Conservation (phyloP, 1,284 basidiomycete genomes). For the Austropuccinia psidii region DNA sequence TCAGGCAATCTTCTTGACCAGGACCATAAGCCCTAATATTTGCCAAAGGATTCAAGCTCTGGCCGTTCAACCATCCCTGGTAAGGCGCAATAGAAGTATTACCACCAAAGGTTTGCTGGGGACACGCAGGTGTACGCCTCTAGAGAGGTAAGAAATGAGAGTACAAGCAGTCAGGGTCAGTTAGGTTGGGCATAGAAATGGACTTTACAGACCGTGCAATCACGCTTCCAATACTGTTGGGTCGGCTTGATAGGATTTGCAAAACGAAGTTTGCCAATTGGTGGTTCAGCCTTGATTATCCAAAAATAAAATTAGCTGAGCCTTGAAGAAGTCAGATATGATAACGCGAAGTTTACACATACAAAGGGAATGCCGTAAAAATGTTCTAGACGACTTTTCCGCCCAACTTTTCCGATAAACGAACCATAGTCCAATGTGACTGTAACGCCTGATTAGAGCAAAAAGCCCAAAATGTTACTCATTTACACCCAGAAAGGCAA, state of each 20-base stretch:
- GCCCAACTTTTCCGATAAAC: background rate
- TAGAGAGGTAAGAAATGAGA: too few relatives aligned
- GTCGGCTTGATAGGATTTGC: background rate
- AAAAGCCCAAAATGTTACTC: too few relatives aligned
- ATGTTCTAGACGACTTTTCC: too few relatives aligned
- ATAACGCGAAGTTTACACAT: background rate
- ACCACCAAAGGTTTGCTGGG: conserved; percentile 28
- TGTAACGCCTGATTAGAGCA: too few relatives aligned
- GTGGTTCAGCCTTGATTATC: background rate
- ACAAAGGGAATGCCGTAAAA: background rate
- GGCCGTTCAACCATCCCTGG: conserved; percentile 17
- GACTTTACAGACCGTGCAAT: background rate
- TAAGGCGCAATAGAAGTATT: conserved; percentile 5
- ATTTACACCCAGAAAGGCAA: too few relatives aligned
- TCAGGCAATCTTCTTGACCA: conserved; percentile 25
- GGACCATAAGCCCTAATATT: conserved; percentile 14
- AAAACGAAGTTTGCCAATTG: background rate
- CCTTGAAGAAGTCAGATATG: too few relatives aligned
- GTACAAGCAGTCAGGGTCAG: too few relatives aligned
- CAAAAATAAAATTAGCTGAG: too few relatives aligned
- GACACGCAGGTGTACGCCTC: conserved; percentile 8
- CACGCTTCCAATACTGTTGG: background rate
- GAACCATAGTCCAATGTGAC: background rate
- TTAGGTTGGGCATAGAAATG: too few relatives aligned
- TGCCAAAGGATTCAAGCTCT: conserved; percentile 17